A percentile compares a stretch with the other conserved stretches of the same genome.
Evolutionary conservation across 768 basidiomycete species (phyloP).

Genomic region (Rhodotorula diobovata): DNA sequence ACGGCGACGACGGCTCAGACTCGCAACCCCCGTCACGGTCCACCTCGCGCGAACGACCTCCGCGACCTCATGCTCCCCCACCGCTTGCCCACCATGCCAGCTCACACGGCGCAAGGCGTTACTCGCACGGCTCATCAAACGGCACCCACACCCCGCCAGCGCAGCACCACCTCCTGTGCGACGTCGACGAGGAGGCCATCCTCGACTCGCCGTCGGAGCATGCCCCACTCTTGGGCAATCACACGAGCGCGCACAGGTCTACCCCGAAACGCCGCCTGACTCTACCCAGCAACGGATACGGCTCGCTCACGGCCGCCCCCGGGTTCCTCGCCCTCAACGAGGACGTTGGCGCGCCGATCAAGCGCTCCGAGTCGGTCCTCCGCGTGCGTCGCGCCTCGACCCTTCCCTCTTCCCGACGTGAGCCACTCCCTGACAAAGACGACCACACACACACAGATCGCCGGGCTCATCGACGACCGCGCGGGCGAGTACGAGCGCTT

Average conservation of each 20-base stretch:
- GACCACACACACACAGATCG: constrained; percentile 19
- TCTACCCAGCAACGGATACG: neutral
- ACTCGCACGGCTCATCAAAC: neutral
- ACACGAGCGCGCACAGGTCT: no score
- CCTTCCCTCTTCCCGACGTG: neutral
- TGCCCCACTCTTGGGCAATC: neutral
- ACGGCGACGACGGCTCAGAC: neutral
- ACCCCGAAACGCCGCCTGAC: constrained; percentile 10
- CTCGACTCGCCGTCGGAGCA: constrained; percentile 13
- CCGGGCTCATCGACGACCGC: constrained; percentile 33
- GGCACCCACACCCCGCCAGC: neutral
- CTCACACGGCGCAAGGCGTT: neutral
- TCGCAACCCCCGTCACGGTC: neutral
- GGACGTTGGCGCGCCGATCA: constrained; percentile 4
- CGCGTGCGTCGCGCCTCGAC: constrained; percentile 1
- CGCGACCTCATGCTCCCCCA: neutral
- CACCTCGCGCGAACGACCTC: neutral
- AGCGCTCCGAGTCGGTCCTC: constrained; percentile 19
- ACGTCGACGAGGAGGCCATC: constrained; percentile 22
- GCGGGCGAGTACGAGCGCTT: constrained; percentile 34
- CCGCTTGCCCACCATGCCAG: neutral
- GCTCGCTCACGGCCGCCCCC: neutral
- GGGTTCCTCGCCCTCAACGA: neutral
- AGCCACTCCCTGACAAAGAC: no score
- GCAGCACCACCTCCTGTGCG: neutral